Evolutionary conservation across 1,284 basidiomycete genomes (phyloP).

Genomic region (Schizophyllum commune): DNA sequence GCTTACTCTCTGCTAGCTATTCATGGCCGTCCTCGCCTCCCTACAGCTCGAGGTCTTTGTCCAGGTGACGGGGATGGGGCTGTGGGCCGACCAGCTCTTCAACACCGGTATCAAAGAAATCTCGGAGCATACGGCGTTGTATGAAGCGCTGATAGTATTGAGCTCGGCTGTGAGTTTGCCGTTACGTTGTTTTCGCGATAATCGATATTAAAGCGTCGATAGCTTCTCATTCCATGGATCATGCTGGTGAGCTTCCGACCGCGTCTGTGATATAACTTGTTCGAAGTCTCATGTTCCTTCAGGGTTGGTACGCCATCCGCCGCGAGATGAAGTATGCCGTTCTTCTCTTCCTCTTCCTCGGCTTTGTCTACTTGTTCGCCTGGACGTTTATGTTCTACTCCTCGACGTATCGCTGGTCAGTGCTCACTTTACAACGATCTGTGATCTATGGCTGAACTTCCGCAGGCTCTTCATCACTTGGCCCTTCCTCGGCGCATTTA

Average conservation of each 20-base stretch:
- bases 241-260: constrained; percentile 25
- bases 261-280: background rate
- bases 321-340: constrained; percentile 36
- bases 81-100: constrained; percentile 39
- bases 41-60: constrained; percentile 51
- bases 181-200: too few relatives aligned
- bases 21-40: constrained; percentile 47
- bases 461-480: constrained; percentile 44
- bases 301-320: constrained; percentile 51
- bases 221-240: constrained; percentile 44
- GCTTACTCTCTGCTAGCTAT: constrained; percentile 28
- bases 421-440: background rate
- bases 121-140: constrained; percentile 33
- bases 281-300: background rate
- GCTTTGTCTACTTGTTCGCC: constrained; percentile 28
- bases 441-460: background rate
- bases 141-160: constrained; percentile 36
- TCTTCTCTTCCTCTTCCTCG: constrained; percentile 33
- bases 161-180: constrained; percentile 28
- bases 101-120: constrained; percentile 36
- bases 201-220: background rate
- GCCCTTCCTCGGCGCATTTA: constrained; percentile 45
- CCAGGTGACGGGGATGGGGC: constrained; percentile 37
- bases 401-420: constrained; percentile 41
- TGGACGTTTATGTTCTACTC: constrained; percentile 50